These are phyloP conservation scores for Colletotrichum orbiculare DNA, from an alignment of 2,329 filamentous ascomycete species.

Conservation along the genomic window DNA sequence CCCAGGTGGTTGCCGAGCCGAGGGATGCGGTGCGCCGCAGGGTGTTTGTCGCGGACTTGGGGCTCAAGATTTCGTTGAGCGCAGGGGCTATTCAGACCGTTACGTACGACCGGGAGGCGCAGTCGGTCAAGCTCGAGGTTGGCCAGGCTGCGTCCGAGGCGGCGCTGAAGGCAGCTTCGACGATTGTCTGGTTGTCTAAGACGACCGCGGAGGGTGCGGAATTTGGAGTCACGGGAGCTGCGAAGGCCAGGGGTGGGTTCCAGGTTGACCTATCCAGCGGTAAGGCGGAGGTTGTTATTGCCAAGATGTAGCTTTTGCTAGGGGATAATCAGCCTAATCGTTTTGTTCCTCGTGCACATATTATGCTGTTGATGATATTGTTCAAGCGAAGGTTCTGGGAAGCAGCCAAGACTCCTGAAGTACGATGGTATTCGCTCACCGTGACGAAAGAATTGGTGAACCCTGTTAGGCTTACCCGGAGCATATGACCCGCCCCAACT, in stretches of 20 bases:
- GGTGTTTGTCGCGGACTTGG: constrained; percentile 60
- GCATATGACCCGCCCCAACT: background rate
- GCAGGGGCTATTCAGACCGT: constrained; percentile 52
- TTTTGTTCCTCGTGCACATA: background rate
- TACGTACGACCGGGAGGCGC: constrained; percentile 14
- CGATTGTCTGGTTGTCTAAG: constrained; percentile 24
- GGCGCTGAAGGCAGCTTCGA: constrained; percentile 17
- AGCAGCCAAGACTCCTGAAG: background rate
- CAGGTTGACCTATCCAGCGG: constrained; percentile 22
- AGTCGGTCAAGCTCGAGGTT: constrained; percentile 15
- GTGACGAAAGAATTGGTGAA: background rate
- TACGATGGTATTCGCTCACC: background rate
- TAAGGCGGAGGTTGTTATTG: constrained; percentile 7
- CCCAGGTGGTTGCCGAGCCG: constrained; percentile 49
- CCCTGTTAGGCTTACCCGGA: background rate
- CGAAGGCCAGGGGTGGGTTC: constrained; percentile 14
- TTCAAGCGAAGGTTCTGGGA: no score
- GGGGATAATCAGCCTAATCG: background rate
- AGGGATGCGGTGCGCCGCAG: constrained; percentile 59
- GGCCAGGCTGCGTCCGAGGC: constrained; percentile 3
- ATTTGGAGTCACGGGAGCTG: background rate
- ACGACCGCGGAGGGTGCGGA: background rate
- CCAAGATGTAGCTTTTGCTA: background rate
- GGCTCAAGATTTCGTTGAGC: constrained; percentile 50
- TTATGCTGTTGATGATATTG: no score